Evolutionary conservation across 2,329 filamentous ascomycete species (phyloP).

Genomic region (Aspergillus udagawae): DNA sequence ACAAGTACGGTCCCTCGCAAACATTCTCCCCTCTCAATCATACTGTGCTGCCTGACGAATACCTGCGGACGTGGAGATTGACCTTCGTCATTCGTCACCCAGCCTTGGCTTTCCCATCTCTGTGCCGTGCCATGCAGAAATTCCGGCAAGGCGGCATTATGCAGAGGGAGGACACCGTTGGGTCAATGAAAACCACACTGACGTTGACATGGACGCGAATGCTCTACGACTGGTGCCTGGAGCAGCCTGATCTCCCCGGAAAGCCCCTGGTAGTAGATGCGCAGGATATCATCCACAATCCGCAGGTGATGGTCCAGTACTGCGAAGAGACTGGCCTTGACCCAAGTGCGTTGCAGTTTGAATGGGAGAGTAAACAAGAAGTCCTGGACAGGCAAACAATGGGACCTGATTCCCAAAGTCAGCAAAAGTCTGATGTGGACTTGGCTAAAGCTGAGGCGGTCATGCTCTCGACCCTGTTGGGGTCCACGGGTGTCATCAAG

Average conservation of each 20-base stretch:
- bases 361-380: conserved; percentile 23
- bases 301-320: conserved; percentile 25
- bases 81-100: conserved; percentile 40
- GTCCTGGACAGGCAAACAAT: conserved; percentile 2
- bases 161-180: conserved; percentile 12
- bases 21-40: conserved; percentile 27
- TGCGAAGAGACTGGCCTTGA: conserved; percentile 32
- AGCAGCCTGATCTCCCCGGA: conserved; percentile 15
- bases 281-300: conserved; percentile 35
- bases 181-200: conserved; percentile 19
- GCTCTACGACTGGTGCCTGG: conserved; percentile 35
- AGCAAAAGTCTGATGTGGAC: not conserved
- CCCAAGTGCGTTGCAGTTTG: conserved; percentile 23
- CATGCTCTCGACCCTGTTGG: conserved; percentile 27
- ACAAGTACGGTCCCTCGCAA: conserved; percentile 10
- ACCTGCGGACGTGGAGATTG: conserved; percentile 30
- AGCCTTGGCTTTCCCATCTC: conserved; percentile 36
- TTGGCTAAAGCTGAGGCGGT: conserved; percentile 3
- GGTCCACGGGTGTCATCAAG: conserved; percentile 31
- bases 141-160: conserved; percentile 11
- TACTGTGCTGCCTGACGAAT: conserved; percentile 34
- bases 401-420: not conserved
- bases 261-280: conserved; percentile 35
- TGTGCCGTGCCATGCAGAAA: conserved; percentile 29
- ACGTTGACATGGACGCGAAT: conserved; percentile 28